Evolutionary conservation across 2,329 filamentous ascomycete genomes (phyloP).

Genomic region (Colletotrichum aenigma): DNA sequence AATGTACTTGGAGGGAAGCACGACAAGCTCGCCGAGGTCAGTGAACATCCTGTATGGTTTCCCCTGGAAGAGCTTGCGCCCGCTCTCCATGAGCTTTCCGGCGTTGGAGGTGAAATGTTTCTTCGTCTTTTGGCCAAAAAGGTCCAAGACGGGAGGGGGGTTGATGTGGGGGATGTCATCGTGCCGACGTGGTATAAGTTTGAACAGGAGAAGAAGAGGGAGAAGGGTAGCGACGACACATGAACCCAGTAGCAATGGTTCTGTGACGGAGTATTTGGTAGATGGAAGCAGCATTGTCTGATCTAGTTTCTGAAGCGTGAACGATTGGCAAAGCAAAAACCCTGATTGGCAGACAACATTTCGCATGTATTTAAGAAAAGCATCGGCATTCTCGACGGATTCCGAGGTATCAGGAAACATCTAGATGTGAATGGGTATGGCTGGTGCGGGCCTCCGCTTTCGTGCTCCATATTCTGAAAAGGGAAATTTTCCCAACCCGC

Average conservation of each 20-base stretch:
- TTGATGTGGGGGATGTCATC: not conserved
- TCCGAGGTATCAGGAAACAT: not conserved
- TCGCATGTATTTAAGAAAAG: not conserved
- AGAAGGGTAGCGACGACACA: not conserved
- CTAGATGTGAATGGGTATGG: not conserved
- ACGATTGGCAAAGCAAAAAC: not conserved
- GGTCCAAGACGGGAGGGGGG: not conserved
- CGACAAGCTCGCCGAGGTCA: slow-evolving; percentile 18
- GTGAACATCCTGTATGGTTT: slow-evolving; percentile 13
- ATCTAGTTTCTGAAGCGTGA: not conserved
- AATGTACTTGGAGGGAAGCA: slow-evolving; percentile 19
- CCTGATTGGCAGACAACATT: not conserved
- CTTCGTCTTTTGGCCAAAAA: not conserved
- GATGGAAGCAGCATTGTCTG: not conserved
- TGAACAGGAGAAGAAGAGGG: not conserved
- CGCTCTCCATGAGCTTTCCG: not conserved
- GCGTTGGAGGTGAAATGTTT: not conserved
- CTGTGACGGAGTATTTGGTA: not conserved
- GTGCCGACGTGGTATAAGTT: not conserved
- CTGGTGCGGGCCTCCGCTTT: not conserved
- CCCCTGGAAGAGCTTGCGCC: not conserved
- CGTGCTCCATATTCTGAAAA: not conserved
- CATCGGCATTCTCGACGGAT: not conserved
- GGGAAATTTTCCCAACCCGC: not conserved
- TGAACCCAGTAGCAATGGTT: not conserved